Evolutionary conservation across 768 basidiomycete species (phyloP).

Genomic region (Infundibulicybe gibba): DNA sequence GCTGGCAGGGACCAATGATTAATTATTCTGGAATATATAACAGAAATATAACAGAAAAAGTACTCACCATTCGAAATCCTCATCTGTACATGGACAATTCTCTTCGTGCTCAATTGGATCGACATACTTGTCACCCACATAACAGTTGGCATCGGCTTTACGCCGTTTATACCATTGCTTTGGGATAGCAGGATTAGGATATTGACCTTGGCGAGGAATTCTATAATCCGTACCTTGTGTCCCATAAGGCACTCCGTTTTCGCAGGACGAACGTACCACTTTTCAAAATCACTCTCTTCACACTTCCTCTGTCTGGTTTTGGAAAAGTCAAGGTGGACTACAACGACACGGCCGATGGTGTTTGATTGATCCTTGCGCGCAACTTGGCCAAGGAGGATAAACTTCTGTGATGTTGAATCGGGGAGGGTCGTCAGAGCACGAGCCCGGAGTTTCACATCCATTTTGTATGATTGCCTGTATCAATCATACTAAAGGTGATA

Average conservation of each 20-base stretch:
- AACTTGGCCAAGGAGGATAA: slow-evolving; percentile 82
- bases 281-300: slow-evolving; percentile 67
- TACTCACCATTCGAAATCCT: slow-evolving; percentile 88
- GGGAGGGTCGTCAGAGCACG: slow-evolving; percentile 84
- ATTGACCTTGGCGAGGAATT: slow-evolving; percentile 1
- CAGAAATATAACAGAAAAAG: no score
- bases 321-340: slow-evolving; percentile 83
- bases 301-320: slow-evolving; percentile 69
- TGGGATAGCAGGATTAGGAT: neutral
- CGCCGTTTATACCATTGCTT: slow-evolving; percentile 94
- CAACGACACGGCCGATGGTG: slow-evolving; percentile 58
- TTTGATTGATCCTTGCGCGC: slow-evolving; percentile 51
- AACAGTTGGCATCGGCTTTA: slow-evolving; percentile 82
- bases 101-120: slow-evolving; percentile 87
- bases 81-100: slow-evolving; percentile 76
- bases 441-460: slow-evolving; percentile 70
- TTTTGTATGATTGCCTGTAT: slow-evolving; percentile 62
- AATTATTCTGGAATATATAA: no score
- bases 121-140: slow-evolving; percentile 84
- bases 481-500: neutral
- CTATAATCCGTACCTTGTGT: slow-evolving; percentile 57
- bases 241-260: slow-evolving; percentile 88
- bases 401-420: slow-evolving; percentile 96
- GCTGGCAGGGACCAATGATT: slow-evolving; percentile 30
- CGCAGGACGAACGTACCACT: slow-evolving; percentile 76